phyloP scores from a whole-genome alignment of 805 yeast genomes.

The Diddensiella transvaalensis region DNA sequence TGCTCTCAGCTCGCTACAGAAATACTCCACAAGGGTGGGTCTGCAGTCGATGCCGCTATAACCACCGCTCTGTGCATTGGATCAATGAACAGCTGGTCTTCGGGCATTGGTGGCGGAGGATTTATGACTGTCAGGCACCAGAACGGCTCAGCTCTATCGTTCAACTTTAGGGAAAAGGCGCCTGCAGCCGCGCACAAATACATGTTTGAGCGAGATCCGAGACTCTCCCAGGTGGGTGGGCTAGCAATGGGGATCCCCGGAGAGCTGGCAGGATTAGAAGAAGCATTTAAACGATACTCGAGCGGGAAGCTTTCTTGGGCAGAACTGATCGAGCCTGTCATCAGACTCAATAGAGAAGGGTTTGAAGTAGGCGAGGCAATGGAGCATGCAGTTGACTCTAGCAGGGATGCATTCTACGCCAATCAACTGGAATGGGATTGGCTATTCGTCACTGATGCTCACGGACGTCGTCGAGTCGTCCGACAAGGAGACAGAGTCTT shows the following conservation, averaged over 20 bases:
- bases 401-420: conserved; percentile 28
- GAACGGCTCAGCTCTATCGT: conserved; percentile 50
- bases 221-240: conserved; percentile 69
- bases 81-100: conserved; percentile 70
- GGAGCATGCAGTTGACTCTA: conserved; percentile 41
- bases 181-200: conserved; percentile 58
- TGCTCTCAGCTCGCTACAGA: conserved; percentile 63
- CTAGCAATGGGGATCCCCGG: conserved; percentile 91
- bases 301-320: conserved; percentile 71
- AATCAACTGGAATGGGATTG: conserved; percentile 33
- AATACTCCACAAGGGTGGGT: conserved; percentile 54
- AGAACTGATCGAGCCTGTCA: conserved; percentile 72
- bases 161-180: conserved; percentile 89
- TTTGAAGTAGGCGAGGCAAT: conserved; percentile 51
- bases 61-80: conserved; percentile 89
- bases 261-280: conserved; percentile 78
- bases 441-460: conserved; percentile 22
- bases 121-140: conserved; percentile 51
- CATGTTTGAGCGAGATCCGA: conserved; percentile 55
- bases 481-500: conserved; percentile 56
- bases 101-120: conserved; percentile 94
- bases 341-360: conserved; percentile 60
- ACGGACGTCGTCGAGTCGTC: conserved; percentile 34
- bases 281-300: conserved; percentile 56
- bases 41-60: conserved; percentile 92